Evolutionary conservation across 768 basidiomycete genomes (phyloP).

Genomic region (Leucocoprinus leucothites): DNA sequence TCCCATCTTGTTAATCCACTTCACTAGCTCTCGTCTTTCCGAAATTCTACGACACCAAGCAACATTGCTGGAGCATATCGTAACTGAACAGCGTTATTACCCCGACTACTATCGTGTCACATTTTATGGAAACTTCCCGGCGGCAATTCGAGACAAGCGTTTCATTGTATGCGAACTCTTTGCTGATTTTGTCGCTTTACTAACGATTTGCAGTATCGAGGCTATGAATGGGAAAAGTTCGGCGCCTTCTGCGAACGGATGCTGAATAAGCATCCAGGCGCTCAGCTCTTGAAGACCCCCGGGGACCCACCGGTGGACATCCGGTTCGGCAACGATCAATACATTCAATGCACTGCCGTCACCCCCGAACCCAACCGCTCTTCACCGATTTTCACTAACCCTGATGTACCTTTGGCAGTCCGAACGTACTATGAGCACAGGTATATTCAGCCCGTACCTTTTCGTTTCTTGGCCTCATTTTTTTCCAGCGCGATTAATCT

Average conservation of each 20-base stretch:
- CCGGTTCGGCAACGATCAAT: conserved; percentile 74
- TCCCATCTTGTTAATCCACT: conserved; percentile 14
- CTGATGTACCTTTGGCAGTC: conserved; percentile 77
- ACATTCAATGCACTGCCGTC: conserved; percentile 87
- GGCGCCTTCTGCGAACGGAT: conserved; percentile 88
- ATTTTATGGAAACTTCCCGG: conserved; percentile 91
- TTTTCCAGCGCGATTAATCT: conserved; percentile 69
- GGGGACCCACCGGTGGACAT: conserved; percentile 82
- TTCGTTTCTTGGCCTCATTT: neutral
- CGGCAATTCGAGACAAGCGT: conserved; percentile 81
- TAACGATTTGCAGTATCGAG: conserved; percentile 66
- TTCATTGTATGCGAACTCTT: conserved; percentile 66
- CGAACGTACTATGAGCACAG: conserved; percentile 87
- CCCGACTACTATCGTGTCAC: conserved; percentile 92
- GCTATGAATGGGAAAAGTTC: conserved; percentile 93
- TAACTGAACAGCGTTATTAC: conserved; percentile 79
- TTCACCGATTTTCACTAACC: conserved; percentile 77
- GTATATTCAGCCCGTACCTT: conserved; percentile 29
- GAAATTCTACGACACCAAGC: conserved; percentile 88
- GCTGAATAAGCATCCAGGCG: conserved; percentile 86
- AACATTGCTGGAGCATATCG: conserved; percentile 82
- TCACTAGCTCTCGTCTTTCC: conserved; percentile 66
- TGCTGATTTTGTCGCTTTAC: neutral
- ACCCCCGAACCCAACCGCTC: conserved; percentile 80
- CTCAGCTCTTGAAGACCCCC: conserved; percentile 69